These are phyloP conservation scores for Plantago lanceolata DNA, from an alignment of 305 asterid species.

Conservation along the genomic window DNA sequence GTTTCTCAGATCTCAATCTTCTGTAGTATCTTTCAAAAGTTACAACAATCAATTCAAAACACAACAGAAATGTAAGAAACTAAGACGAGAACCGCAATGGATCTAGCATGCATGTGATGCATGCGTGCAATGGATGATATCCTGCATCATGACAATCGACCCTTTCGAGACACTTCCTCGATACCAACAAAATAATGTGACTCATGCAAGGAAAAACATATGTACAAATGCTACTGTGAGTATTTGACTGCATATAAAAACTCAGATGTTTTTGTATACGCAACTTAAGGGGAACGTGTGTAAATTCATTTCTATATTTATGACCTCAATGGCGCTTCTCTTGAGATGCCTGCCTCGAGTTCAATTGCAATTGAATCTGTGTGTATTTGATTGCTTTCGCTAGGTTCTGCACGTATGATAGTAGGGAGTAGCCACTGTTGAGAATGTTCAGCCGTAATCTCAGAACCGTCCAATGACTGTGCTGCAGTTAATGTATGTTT, in stretches of 20 bases:
- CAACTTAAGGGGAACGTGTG: not conserved
- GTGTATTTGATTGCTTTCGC: constrained; percentile 23
- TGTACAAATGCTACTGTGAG: constrained; percentile 22
- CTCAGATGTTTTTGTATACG: constrained; percentile 10
- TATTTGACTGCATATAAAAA: not conserved
- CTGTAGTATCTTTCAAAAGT: no score
- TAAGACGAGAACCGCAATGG: not conserved
- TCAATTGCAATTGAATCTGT: constrained; percentile 35
- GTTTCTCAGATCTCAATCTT: no score
- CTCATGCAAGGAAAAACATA: constrained; percentile 18
- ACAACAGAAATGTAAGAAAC: not conserved
- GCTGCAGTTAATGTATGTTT: constrained; percentile 31
- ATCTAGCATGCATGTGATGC: not conserved
- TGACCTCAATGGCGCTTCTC: constrained; percentile 37
- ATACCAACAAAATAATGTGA: constrained; percentile 9
- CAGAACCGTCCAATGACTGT: constrained; percentile 44
- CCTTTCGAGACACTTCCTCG: constrained; percentile 16
- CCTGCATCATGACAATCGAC: not conserved
- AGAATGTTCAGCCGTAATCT: constrained; percentile 48
- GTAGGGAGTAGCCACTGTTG: constrained; percentile 55
- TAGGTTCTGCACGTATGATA: constrained; percentile 30
- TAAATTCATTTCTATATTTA: constrained; percentile 22
- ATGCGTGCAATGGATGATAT: not conserved
- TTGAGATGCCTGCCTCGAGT: constrained; percentile 32
- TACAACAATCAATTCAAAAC: no score